These are phyloP conservation scores for Trichoderma gracile DNA, from an alignment of 2,329 filamentous ascomycete genomes.

Conservation along the genomic window DNA sequence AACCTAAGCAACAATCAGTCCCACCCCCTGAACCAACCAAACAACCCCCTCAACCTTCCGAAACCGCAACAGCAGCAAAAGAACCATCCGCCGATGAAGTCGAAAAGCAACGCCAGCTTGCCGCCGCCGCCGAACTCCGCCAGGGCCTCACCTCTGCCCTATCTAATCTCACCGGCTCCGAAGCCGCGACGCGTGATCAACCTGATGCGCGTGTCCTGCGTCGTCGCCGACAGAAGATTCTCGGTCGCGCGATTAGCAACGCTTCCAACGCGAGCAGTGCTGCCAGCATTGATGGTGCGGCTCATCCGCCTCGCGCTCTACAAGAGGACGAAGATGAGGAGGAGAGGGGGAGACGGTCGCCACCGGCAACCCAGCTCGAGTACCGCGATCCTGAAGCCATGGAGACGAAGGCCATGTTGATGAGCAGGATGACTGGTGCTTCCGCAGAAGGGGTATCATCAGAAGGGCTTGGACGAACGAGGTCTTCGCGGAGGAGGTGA, in stretches of 20 bases:
- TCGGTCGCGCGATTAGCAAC: constrained; percentile 61
- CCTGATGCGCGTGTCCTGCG: constrained; percentile 34
- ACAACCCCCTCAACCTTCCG: not conserved
- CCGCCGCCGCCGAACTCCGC: constrained; percentile 34
- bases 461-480: constrained; percentile 5
- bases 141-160: constrained; percentile 46
- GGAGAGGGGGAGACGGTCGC: constrained; percentile 32
- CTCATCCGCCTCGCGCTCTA: constrained; percentile 19
- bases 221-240: constrained; percentile 53
- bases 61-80: constrained; percentile 15
- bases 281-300: constrained; percentile 36
- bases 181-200: not conserved
- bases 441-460: not conserved
- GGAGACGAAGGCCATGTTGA: constrained; percentile 45
- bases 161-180: constrained; percentile 39
- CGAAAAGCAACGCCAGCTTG: constrained; percentile 34
- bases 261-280: constrained; percentile 52
- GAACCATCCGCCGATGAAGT: constrained; percentile 23
- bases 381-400: constrained; percentile 55
- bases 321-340: constrained; percentile 33
- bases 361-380: constrained; percentile 54
- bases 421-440: constrained; percentile 46
- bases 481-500: constrained; percentile 16
- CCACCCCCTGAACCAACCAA: not conserved
- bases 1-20: not conserved